Evolutionary conservation across 2,329 filamentous ascomycete species (phyloP), one percentile per base, ranked within the genome.

Genomic region (Paraconiothyrium sp.): DNA sequence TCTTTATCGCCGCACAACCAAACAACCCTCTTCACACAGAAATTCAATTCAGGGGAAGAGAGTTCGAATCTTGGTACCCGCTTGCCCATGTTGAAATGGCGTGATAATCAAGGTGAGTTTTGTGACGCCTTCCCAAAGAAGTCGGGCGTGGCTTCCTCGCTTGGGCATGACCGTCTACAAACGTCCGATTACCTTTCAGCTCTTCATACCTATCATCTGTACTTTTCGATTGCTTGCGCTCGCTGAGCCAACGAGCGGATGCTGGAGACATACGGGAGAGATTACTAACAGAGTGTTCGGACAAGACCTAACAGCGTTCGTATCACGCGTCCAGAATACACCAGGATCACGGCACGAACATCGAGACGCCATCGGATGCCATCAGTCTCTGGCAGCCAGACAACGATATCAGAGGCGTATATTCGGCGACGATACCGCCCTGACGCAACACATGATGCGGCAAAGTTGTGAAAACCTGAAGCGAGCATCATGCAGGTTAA

Each of bases 391-490:
- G 16, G 20, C 51, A 57, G 39, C 54, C 54, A 60, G 54, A 32
- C 14, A 44, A 34, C 20, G 16, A 34, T 16, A 52, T 54, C 22
- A 35, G 32, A 57, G 32, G 27, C 52, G 43, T 10, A 27, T 13
- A 27, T n/a, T 58, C 47, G 54, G 52, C 58, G 52, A 30, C 50
- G 34, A 60, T 54, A 49, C 49, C 57, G 51, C 58, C 54, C 11
- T 56, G 24, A 54, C 10, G 30, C 14, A 32, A 55, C 50, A 46
- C 32, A 24, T 57, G 58, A 64, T 54, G 55, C 60, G 50, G 39
- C 50, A 63, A 57, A 55, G 34, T 4, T 24, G 30, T 52, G 16
- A 30, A 55, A 11, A n/a, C 35, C 14, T 27, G 13, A 30, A 27
- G 22, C 47, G 57, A 58, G 34, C 20, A 13, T 49, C 37, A 59